Base-by-base conservation (phyloP, 768 basidiomycete species). In the Xerocomus brunneocitrinus region DNA sequence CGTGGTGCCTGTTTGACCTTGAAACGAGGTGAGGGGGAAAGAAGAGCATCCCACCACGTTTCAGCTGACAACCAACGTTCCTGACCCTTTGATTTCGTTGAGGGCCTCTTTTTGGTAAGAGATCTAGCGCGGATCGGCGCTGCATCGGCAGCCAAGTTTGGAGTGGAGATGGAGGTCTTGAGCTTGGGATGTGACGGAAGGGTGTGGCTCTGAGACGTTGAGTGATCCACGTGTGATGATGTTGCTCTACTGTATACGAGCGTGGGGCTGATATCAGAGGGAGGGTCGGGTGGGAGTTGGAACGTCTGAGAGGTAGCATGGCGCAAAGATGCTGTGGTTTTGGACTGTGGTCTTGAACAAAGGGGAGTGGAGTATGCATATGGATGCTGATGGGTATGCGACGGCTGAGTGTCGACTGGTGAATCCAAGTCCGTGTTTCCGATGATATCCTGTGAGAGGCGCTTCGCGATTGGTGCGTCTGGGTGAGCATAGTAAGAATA, bases 1-100 rank as follows among this genome's bases (percentile, higher is more conserved):
- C 53, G 54, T 54, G 63, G 52, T 22, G 62, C 58, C 24, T 75
- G 73, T 57, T 76, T 78, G 54, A 82, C 53, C 62, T 78, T 81
- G 60, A 91, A 79, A 47, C 87, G 76, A 12, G 89, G 89, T 1
- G 87, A 79, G 3, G 89, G 89, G 52, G 90, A 84, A 25, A 91
- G 67, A 8, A 91, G 61, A 0, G 87, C 88, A 57, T 91, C 87
- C 68, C 89, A 91, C 87, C 88, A 89, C 16, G 84, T 83, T 69
- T 90, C 87, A 0, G 87, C 80, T 3, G 83, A 80, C 2, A 89
- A 62, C 86, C 85, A 89, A 6, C 82, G 74, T 30, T 87, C 83
- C 57, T 75, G 80, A 12, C 73, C 73, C 60, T 75, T 81, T 25
- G 71, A 58, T 39, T 66, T 56, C 45, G 52, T 52, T 1, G 50